Evolutionary conservation across 768 basidiomycete species (phyloP), one percentile per base, ranked within the genome.

Genomic region (Chalciporus sphaerocephalus): DNA sequence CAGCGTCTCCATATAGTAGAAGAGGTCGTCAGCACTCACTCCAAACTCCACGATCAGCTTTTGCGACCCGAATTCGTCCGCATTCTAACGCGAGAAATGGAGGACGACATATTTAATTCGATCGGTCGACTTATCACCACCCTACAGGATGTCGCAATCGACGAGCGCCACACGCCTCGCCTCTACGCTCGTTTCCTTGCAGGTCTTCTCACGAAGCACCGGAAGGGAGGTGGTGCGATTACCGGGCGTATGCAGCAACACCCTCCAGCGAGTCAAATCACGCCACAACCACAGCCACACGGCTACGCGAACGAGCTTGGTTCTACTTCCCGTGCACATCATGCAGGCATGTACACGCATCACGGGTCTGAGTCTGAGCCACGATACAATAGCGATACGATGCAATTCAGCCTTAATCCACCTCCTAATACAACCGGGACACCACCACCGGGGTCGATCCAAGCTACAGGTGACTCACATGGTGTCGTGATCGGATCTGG

Each of bases 141-240:
- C 0, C 66, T 90, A 43, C 76, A 81, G 11, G 82, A 83, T 46
- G 79, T 89, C 39, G 84, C 87, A 13, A 86, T 90, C 40, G 88
- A 91, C 55, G 85, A 87, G 54, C 76, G 83, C 12, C 88, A 91
- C 58, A 87, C 86, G 0, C 88, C 87, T 2, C 83, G 80, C 52
- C 70, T 90, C 25, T 88, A 90, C 55, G 85, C 88, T 11, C 79
- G 86, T 12, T 91, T 91, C 72, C 74, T 91, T 6, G 79, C 83
- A 0, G 74, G 81, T n/a, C 69, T 90, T 21, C 69, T 91, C 16
- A 77, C 79, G 23, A 77, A 76, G 44, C 80, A 87, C 60, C 79
- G 81, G n/a, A 76, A 75, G 40, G 84, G 86, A 52, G 81, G 83
- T 15, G 74, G 75, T n/a, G 44, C 41, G 1, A 73, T 80, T 13